Percentiles rank a stretch among this genome's conserved stretches.
phyloP scores from a whole-genome alignment of 73 alveolate genomes.

The Tetrahymena malaccensis region DNA sequence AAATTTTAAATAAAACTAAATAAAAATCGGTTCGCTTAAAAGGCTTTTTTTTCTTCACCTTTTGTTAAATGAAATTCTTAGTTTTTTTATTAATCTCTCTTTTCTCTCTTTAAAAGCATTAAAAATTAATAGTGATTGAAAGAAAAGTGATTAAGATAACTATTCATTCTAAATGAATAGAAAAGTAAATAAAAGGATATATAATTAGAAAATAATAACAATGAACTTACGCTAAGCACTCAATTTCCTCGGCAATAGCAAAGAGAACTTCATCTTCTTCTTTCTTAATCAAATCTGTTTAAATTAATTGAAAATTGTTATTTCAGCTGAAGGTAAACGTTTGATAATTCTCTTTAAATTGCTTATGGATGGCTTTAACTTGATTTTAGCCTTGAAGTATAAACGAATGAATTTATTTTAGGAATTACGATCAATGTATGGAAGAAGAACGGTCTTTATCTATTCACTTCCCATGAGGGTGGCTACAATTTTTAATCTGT shows the following conservation, averaged over 20 bases:
- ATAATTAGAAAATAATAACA: neutral
- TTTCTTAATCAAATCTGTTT: conserved; percentile 31
- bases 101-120: neutral
- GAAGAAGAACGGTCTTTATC: conserved; percentile 68
- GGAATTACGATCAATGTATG: conserved; percentile 62
- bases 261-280: conserved; percentile 96
- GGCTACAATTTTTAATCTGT: conserved; percentile 81
- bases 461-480: conserved; percentile 70
- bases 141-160: neutral
- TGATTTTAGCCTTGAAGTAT: conserved; percentile 4
- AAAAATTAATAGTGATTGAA: neutral
- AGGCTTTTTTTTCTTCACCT: neutral
- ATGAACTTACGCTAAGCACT: conserved; percentile 38
- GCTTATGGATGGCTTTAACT: neutral
- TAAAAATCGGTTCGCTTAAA: neutral
- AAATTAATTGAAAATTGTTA: neutral
- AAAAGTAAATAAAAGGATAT: neutral
- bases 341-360: conserved; percentile 19
- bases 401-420: neutral
- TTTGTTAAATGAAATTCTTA: conserved; percentile 17
- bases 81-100: neutral
- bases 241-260: conserved; percentile 95
- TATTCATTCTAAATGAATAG: neutral
- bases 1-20: neutral
- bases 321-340: conserved; percentile 53